Evolutionary conservation across 2,329 filamentous ascomycete species (phyloP), one percentile per base, ranked within the genome.

Genomic region (Penicillium hordei): DNA sequence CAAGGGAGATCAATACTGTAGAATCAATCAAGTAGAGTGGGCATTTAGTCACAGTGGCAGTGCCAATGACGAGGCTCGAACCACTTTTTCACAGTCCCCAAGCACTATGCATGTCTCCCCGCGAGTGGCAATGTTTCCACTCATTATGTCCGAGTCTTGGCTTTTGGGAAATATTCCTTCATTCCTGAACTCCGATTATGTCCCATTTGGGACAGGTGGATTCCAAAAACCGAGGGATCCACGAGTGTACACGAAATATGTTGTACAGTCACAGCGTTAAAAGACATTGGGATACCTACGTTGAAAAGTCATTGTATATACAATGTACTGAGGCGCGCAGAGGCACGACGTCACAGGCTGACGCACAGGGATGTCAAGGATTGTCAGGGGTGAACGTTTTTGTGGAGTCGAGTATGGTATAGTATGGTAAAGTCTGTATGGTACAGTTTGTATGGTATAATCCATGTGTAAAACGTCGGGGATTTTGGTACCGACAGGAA

Each of bases 281-380:
- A 29, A 19, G 42, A 12, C 40, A 27, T 4, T 7, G 7, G 36
- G 15, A n/a, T 17, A 52, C 25, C n/a, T 51, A 34, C 31, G 13
- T 13, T 13, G n/a, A n/a, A 27, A 44, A 45, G 12, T 27, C 50
- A 10, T 23, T 33, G 25, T 44, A n/a, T 33, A 17, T 33, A n/a
- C 9, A 43, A 27, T 9, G 44, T 21, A 34, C 21, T 19, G 38
- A 27, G 31, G 31, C 23, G 40, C 31, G 27, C 33, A 53, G 21
- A 51, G 45, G 15, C 29, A 50, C 33, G 46, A 65, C 66, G 68
- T 70, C 66, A 69, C 61, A 49, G 57, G 63, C 61, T 69, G 67
- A 70, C 68, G 68, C 63, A 62, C 34, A 63, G 59, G 52, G 58
- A 57, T 52, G 55, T 46, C 42, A 53, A 48, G 48, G 65, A 69